Evolutionary conservation across 805 yeast genomes (phyloP), one percentile per base, ranked within the genome.

Genomic region (Isabelozyma gotoi): DNA sequence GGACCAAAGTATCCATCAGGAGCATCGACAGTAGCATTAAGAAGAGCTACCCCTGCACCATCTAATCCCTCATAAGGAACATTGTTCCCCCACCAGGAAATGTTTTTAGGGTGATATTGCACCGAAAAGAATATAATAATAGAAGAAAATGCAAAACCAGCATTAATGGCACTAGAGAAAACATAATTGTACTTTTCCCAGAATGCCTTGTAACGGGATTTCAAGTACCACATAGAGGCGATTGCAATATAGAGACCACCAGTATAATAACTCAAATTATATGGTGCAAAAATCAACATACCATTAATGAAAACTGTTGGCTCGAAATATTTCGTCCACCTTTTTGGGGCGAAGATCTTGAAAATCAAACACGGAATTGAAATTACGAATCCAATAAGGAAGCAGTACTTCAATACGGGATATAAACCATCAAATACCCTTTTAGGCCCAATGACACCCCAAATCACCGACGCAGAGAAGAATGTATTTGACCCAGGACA

Each of bases 381-480:
- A 15, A 57, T 42, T 34, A 65, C 49, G 36, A 56, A 52, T 7
- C 71, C 73, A 38, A 67, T 59, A 47, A 66, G 55, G 55, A 67
- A 64, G 34, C 67, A 64, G 46, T 51, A 65, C 47, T 60, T 55
- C 49, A 67, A 55, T 16, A 62, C 41, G 16, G 70, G 71, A 47
- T 67, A 65, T 18, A 65, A 46, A 14, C 34, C 34, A 14, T 63
- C 64, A 41, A 65, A 65, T 3, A 63, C 66, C 43, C 55, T 62
- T 53, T 60, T 59, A 8, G 72, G 72, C 0, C 88, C 88, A 50
- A 84, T 73, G 57, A 62, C 74, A 42, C 87, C 88, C 88, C 88
- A 84, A 38, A 80, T 59, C 16, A 83, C 71, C 0, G 85, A 75
- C 2, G 87, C 78, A 32, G 74, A 68, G 62, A 67, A 81, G 56